phyloP scores from a whole-genome alignment of 2,329 filamentous ascomycete species.

The Botrytis pseudocinerea region DNA sequence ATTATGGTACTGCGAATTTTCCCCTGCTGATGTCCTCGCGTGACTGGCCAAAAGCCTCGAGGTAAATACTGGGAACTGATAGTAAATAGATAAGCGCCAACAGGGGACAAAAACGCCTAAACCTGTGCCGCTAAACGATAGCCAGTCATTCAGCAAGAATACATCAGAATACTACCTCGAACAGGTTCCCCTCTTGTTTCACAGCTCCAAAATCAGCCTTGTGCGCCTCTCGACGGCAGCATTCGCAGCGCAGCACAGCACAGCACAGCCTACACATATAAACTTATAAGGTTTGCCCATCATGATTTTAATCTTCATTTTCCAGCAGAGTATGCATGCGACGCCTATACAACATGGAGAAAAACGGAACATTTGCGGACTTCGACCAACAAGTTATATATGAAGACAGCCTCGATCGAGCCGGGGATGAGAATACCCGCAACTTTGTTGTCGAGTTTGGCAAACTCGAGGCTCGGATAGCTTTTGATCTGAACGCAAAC shows the following conservation, averaged over 20 bases:
- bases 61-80: background rate
- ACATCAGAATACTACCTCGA: conserved; percentile 1
- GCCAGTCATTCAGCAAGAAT: conserved; percentile 18
- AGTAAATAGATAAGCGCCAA: conserved; percentile 19
- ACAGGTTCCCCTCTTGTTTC: conserved; percentile 16
- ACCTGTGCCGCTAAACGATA: conserved; percentile 8
- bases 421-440: conserved; percentile 45
- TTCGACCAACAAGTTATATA: conserved; percentile 56
- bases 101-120: conserved; percentile 13
- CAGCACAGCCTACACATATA: conserved; percentile 11
- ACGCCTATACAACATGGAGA: conserved; percentile 27
- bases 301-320: conserved; percentile 15
- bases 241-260: conserved; percentile 8
- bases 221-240: conserved; percentile 6
- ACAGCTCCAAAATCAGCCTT: conserved; percentile 21
- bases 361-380: conserved; percentile 39
- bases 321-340: background rate
- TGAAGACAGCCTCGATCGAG: conserved; percentile 45
- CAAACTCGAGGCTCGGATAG: conserved; percentile 54
- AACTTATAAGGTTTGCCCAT: conserved; percentile 7
- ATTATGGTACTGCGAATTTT: background rate
- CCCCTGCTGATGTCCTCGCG: conserved; percentile 14
- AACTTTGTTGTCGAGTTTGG: conserved; percentile 70
- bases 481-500: conserved; percentile 51
- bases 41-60: conserved; percentile 9